A percentile compares a stretch with the other conserved stretches of the same genome.
phyloP scores from a whole-genome alignment of 768 basidiomycete species.

The Cystofilobasidium bisporidii region DNA sequence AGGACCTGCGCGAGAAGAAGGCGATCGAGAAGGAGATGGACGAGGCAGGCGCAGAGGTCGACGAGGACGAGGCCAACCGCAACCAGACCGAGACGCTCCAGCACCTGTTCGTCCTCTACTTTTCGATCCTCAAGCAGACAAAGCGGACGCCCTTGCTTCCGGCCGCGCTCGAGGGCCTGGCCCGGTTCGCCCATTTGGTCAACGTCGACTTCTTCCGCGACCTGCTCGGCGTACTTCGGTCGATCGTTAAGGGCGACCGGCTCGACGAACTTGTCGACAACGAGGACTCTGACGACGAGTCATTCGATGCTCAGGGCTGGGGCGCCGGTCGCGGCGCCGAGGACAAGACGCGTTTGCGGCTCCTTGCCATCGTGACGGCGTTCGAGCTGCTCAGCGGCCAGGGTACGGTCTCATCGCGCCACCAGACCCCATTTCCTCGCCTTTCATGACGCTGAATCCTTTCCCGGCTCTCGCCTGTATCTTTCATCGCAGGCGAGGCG shows the following conservation, averaged over 20 bases:
- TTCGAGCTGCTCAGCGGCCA: constrained; percentile 94
- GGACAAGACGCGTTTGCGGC: constrained; percentile 36
- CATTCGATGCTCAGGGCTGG: constrained; percentile 33
- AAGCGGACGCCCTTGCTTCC: constrained; percentile 65
- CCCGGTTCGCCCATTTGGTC: constrained; percentile 88
- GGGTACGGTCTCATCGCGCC: constrained; percentile 47
- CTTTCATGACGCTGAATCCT: background rate
- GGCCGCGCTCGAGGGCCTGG: constrained; percentile 80
- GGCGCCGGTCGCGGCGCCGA: constrained; percentile 46
- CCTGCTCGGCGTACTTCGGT: constrained; percentile 73
- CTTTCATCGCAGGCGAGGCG: constrained; percentile 63
- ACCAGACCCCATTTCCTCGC: no score
- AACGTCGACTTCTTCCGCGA: constrained; percentile 99
- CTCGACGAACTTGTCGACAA: constrained; percentile 27
- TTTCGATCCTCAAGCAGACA: constrained; percentile 83
- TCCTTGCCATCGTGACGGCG: constrained; percentile 88
- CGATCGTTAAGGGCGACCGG: constrained; percentile 52
- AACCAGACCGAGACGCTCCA: constrained; percentile 96
- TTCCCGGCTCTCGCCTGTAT: constrained; percentile 23
- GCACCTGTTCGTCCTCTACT: constrained; percentile 91
- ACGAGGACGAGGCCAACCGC: constrained; percentile 74
- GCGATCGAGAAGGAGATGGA: constrained; percentile 84
- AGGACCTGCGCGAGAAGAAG: constrained; percentile 73
- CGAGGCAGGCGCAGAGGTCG: constrained; percentile 87
- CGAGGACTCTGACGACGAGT: constrained; percentile 39